Evolutionary conservation across 768 basidiomycete species (phyloP).

Genomic region (Naganishia antarctica): DNA sequence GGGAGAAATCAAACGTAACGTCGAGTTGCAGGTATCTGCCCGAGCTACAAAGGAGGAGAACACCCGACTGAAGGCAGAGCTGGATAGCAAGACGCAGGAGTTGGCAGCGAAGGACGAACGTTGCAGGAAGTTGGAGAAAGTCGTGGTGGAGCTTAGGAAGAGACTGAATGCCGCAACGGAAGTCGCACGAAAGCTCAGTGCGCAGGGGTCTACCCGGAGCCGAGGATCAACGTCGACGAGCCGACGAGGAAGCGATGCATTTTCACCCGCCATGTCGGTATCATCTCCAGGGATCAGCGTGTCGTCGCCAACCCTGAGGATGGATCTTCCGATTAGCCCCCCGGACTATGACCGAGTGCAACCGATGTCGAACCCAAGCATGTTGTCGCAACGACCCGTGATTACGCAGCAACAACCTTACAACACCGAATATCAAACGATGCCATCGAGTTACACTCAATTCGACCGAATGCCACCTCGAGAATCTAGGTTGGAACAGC

Average conservation of each 20-base stretch:
- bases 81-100: slow-evolving; percentile 3
- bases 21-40: slow-evolving; percentile 74
- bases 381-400: neutral
- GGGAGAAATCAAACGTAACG: slow-evolving; percentile 82
- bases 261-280: neutral
- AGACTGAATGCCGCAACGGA: slow-evolving; percentile 13
- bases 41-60: slow-evolving; percentile 85
- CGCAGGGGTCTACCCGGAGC: neutral
- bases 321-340: slow-evolving; percentile 19
- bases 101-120: slow-evolving; percentile 15
- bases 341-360: neutral
- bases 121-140: slow-evolving; percentile 19
- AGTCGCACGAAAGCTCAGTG: neutral
- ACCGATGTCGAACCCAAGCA: neutral
- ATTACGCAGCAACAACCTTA: too few species aligned
- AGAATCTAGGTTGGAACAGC: neutral
- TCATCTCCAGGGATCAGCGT: neutral
- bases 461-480: neutral
- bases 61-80: slow-evolving; percentile 19
- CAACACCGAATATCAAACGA: neutral
- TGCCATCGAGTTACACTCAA: neutral
- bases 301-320: neutral
- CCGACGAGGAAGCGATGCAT: slow-evolving; percentile 17
- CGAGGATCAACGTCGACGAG: neutral
- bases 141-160: slow-evolving; percentile 16